phyloP scores from a whole-genome alignment of 768 basidiomycete genomes.

The Tephrocybe sp. region DNA sequence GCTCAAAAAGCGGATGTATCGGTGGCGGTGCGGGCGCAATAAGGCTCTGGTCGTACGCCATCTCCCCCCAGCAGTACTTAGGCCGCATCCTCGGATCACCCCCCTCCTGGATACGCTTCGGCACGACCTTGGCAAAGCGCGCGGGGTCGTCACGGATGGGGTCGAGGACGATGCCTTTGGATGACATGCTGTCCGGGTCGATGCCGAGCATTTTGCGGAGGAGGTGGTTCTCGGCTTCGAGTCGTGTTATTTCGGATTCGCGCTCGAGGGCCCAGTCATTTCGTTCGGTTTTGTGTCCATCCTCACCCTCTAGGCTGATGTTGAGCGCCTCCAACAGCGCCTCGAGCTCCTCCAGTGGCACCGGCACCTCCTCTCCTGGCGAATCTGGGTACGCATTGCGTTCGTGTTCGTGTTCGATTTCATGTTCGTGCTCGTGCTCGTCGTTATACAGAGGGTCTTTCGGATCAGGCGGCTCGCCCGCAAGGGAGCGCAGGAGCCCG shows the following conservation, averaged over 20 bases:
- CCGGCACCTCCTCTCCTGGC: no score
- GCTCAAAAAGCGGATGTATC: neutral
- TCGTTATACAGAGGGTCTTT: conserved; percentile 30
- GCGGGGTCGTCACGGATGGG: conserved; percentile 45
- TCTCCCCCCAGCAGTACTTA: conserved; percentile 6
- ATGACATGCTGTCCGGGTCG: conserved; percentile 52
- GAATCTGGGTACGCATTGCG: no score
- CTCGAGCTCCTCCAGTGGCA: conserved; percentile 30
- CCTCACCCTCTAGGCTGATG: conserved; percentile 20
- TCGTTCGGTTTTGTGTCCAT: no score
- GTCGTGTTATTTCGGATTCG: conserved; percentile 80
- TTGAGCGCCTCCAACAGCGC: conserved; percentile 44
- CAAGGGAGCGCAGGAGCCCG: conserved; percentile 68
- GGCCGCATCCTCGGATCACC: neutral
- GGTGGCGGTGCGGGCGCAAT: no score
- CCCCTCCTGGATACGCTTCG: conserved; percentile 14
- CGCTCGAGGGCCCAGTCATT: conserved; percentile 86
- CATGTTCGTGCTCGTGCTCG: neutral
- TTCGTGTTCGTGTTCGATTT: no score
- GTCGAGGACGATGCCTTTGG: conserved; percentile 54
- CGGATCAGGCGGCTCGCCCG: conserved; percentile 59
- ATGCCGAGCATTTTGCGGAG: conserved; percentile 78
- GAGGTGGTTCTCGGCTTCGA: conserved; percentile 82
- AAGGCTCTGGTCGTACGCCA: no score
- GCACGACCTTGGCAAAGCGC: conserved; percentile 34